Percentiles rank a stretch among this genome's conserved stretches.
Evolutionary conservation across 2,329 filamentous ascomycete genomes (phyloP).

Genomic region (Trichoderma lentiforme): DNA sequence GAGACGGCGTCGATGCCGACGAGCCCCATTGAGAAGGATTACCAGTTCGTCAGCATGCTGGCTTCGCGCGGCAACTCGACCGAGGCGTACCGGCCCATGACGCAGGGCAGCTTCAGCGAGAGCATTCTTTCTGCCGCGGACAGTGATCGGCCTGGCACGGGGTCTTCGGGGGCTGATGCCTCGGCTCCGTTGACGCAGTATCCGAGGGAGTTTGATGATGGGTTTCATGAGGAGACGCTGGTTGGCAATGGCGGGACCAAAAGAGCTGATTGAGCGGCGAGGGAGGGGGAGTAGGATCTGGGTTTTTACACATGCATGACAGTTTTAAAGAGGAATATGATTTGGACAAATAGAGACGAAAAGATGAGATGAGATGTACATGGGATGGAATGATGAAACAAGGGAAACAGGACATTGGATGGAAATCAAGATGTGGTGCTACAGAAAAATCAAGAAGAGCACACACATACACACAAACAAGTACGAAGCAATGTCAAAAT

Average conservation of each 20-base stretch:
- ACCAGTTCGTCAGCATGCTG: slow-evolving; percentile 35
- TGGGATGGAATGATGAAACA: neutral
- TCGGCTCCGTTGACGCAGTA: slow-evolving; percentile 8
- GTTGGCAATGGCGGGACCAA: slow-evolving; percentile 8
- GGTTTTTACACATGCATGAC: neutral
- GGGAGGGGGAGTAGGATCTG: neutral
- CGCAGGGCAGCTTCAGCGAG: slow-evolving; percentile 44
- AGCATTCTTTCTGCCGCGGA: slow-evolving; percentile 42
- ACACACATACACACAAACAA: neutral
- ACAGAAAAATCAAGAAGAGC: neutral
- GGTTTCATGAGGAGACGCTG: slow-evolving; percentile 13
- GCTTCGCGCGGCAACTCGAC: slow-evolving; percentile 29
- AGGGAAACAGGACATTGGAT: neutral
- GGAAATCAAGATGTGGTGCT: neutral
- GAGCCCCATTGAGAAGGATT: slow-evolving; percentile 38
- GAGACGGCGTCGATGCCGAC: slow-evolving; percentile 33
- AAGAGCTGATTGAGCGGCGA: neutral
- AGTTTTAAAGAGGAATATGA: neutral
- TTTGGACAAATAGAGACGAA: neutral
- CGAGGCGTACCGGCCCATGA: slow-evolving; percentile 32
- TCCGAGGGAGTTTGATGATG: slow-evolving; percentile 12
- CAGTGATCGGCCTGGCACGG: slow-evolving; percentile 28
- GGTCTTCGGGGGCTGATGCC: slow-evolving; percentile 12
- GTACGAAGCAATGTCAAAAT: neutral
- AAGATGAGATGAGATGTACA: neutral